Conservation (phyloP, 768 basidiomycete species). For the Galerina sulciceps region DNA sequence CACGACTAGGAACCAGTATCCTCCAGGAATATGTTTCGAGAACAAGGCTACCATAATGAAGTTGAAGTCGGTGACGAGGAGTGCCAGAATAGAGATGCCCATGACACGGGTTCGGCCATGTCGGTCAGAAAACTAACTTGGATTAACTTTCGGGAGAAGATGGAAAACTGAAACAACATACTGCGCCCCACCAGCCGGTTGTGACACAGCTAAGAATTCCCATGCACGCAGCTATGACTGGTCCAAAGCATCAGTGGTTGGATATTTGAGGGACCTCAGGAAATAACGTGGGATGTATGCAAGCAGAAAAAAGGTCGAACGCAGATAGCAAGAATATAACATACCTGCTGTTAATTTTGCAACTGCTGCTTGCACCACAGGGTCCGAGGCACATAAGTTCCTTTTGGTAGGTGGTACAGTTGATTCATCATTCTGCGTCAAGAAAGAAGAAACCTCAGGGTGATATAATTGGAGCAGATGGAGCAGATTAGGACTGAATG, state of each 20-base stretch:
- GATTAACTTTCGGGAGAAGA: slow-evolving; percentile 11
- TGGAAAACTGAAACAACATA: slow-evolving; percentile 37
- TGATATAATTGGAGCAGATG: not conserved
- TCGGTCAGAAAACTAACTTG: slow-evolving; percentile 75
- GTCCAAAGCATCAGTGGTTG: slow-evolving; percentile 12
- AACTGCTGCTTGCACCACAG: slow-evolving; percentile 73
- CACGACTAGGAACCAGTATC: slow-evolving; percentile 78
- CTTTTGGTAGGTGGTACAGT: slow-evolving; percentile 9
- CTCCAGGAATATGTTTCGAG: slow-evolving; percentile 68
- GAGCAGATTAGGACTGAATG: not conserved
- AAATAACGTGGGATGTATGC: not conserved
- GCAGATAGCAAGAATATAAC: slow-evolving; percentile 28
- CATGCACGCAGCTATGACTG: slow-evolving; percentile 66
- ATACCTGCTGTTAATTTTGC: slow-evolving; percentile 67
- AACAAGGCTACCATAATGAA: slow-evolving; percentile 70
- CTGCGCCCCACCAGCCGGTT: slow-evolving; percentile 86
- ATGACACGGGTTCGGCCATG: slow-evolving; percentile 72
- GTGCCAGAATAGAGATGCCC: slow-evolving; percentile 61
- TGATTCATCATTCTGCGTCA: slow-evolving; percentile 2
- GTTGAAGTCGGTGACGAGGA: slow-evolving; percentile 63
- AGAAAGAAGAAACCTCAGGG: not conserved
- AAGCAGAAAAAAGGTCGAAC: no score
- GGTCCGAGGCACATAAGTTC: slow-evolving; percentile 63
- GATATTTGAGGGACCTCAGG: not conserved
- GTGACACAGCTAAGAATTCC: slow-evolving; percentile 81